Conservation (phyloP, 1,284 basidiomycete species). For the Agroathelia rolfsii region DNA sequence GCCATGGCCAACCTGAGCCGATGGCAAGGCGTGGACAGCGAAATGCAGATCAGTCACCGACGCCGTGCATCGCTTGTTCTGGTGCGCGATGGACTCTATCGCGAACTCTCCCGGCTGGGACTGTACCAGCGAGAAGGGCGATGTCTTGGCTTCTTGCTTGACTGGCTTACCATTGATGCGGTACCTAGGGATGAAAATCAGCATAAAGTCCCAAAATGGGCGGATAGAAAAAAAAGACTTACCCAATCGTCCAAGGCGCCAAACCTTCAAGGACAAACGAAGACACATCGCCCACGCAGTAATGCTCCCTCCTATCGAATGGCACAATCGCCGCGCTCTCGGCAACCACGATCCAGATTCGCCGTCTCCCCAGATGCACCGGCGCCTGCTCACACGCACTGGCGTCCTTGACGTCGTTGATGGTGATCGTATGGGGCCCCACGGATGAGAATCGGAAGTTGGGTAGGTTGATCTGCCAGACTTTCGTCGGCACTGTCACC, state of each 20-base stretch:
- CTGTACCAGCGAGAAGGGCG: constrained; percentile 78
- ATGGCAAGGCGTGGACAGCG: constrained; percentile 75
- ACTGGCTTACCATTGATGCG: constrained; percentile 71
- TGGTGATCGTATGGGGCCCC: constrained; percentile 71
- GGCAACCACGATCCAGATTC: constrained; percentile 83
- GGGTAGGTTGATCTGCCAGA: constrained; percentile 73
- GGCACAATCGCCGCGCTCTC: constrained; percentile 91
- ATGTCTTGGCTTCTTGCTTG: constrained; percentile 66
- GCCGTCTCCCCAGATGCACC: constrained; percentile 45
- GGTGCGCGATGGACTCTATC: constrained; percentile 82
- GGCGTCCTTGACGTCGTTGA: constrained; percentile 69
- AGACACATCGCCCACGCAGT: constrained; percentile 85
- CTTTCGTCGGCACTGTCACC: constrained; percentile 46
- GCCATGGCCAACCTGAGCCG: constrained; percentile 82
- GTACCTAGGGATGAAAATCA: constrained; percentile 41
- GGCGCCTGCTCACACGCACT: constrained; percentile 72
- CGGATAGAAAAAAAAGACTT: constrained; percentile 18
- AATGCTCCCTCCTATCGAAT: constrained; percentile 68
- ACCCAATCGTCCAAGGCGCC: constrained; percentile 93
- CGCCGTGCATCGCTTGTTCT: constrained; percentile 82
- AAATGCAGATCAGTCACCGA: constrained; percentile 67
- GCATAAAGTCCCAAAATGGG: constrained; percentile 8
- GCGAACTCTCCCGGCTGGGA: constrained; percentile 76
- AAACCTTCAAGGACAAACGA: constrained; percentile 92
- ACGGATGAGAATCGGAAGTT: constrained; percentile 66